phyloP scores from a whole-genome alignment of 2,329 filamentous ascomycete genomes.

The Sporothrix pseudoabietina region DNA sequence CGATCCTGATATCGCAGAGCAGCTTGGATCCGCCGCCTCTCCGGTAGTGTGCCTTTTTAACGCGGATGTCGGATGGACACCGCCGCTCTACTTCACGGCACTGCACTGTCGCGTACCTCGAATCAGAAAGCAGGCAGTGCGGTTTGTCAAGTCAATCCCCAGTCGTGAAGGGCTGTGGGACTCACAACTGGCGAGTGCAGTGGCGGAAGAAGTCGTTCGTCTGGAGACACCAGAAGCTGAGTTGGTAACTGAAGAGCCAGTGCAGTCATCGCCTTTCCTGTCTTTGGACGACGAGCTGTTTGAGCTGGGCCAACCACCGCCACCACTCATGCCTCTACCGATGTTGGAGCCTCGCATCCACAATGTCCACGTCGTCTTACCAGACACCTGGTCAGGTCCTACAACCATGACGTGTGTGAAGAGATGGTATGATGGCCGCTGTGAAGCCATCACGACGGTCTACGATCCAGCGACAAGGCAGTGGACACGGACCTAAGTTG shows the following conservation, averaged over 20 bases:
- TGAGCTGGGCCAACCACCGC: background rate
- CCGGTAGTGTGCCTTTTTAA: background rate
- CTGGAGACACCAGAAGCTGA: background rate
- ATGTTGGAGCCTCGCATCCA: background rate
- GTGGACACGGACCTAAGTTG: background rate
- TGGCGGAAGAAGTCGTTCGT: background rate
- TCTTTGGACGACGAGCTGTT: background rate
- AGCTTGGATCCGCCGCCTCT: background rate
- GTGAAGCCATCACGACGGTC: background rate
- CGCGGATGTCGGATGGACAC: constrained; percentile 15
- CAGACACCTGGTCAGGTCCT: constrained; percentile 1
- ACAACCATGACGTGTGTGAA: background rate
- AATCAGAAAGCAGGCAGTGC: background rate
- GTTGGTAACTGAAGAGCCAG: background rate
- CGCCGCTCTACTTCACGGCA: constrained; percentile 19
- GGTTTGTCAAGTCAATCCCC: constrained; percentile 10
- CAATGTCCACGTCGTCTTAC: constrained; percentile 9
- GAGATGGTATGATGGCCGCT: background rate
- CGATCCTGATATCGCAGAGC: background rate
- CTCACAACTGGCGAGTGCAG: background rate
- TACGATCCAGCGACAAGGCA: background rate
- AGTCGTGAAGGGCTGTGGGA: constrained; percentile 21
- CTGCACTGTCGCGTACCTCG: constrained; percentile 3
- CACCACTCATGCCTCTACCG: background rate
- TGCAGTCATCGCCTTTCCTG: background rate